phyloP scores from a whole-genome alignment of 2,329 filamentous ascomycete species.

The Colletotrichum salicis region DNA sequence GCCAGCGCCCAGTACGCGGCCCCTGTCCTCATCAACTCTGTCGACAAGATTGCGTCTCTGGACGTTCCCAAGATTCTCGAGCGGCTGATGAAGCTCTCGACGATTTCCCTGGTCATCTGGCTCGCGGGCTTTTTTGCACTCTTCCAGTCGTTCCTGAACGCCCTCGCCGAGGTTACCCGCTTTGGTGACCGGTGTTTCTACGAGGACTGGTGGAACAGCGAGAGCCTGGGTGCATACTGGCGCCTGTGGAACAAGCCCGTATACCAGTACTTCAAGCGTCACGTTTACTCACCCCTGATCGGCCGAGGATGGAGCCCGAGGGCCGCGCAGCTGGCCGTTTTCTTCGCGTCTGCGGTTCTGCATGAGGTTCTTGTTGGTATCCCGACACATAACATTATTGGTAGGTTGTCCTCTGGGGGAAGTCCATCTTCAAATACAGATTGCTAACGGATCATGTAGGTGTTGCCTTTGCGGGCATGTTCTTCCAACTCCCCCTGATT shows the following conservation, averaged over 20 bases:
- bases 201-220: slow-evolving; percentile 97
- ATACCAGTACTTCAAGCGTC: slow-evolving; percentile 94
- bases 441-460: slow-evolving; percentile 45
- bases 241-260: slow-evolving; percentile 98
- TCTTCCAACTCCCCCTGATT: slow-evolving; percentile 91
- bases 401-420: slow-evolving; percentile 54
- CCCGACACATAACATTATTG: slow-evolving; percentile 92
- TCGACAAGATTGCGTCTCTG: slow-evolving; percentile 85
- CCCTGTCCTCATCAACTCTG: slow-evolving; percentile 87
- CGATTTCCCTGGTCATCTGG: slow-evolving; percentile 96
- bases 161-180: slow-evolving; percentile 85
- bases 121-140: slow-evolving; percentile 96
- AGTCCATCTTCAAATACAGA: background rate
- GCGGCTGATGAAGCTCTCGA: slow-evolving; percentile 92
- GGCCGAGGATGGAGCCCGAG: slow-evolving; percentile 81
- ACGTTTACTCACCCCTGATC: slow-evolving; percentile 89
- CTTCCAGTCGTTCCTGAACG: slow-evolving; percentile 93
- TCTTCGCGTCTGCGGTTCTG: slow-evolving; percentile 86
- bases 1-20: slow-evolving; percentile 93
- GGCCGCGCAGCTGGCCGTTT: slow-evolving; percentile 82
- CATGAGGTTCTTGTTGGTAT: slow-evolving; percentile 94
- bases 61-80: slow-evolving; percentile 86
- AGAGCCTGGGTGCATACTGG: slow-evolving; percentile 89
- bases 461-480: slow-evolving; percentile 93
- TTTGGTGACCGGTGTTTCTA: slow-evolving; percentile 97